Percentiles rank a stretch among this genome's conserved stretches.
phyloP scores from a whole-genome alignment of 2,329 filamentous ascomycete genomes.

The Teratosphaeria pseudoeucalypti region DNA sequence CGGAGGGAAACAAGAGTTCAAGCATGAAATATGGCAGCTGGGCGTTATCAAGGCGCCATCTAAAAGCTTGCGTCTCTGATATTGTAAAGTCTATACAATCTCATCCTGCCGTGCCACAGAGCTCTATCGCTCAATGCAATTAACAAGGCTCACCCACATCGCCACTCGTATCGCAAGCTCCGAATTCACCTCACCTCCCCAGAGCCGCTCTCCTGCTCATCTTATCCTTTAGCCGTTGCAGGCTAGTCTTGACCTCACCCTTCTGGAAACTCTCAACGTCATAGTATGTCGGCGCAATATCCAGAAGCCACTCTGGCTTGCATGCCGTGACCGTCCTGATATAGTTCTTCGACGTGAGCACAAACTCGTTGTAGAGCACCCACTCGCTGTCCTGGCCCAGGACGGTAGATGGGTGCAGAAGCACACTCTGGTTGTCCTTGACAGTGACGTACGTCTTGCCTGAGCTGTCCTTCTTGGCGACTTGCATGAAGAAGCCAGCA shows the following conservation, averaged over 20 bases:
- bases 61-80: no score
- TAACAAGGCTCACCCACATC: neutral
- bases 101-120: neutral
- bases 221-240: slow-evolving; percentile 45
- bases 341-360: slow-evolving; percentile 96
- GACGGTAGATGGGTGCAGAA: slow-evolving; percentile 88
- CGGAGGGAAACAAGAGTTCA: no score
- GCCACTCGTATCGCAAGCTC: neutral
- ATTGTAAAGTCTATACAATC: neutral
- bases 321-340: slow-evolving; percentile 88
- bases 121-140: neutral
- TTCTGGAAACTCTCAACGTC: slow-evolving; percentile 72
- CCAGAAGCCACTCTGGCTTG: slow-evolving; percentile 87
- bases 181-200: neutral
- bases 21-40: no score
- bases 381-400: slow-evolving; percentile 83
- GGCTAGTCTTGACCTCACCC: slow-evolving; percentile 67
- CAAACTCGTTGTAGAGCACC: slow-evolving; percentile 98
- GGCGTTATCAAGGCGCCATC: no score
- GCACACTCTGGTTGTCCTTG: slow-evolving; percentile 89
- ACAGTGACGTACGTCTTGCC: slow-evolving; percentile 91
- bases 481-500: slow-evolving; percentile 98
- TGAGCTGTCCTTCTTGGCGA: slow-evolving; percentile 81
- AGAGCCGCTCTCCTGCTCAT: slow-evolving; percentile 33
- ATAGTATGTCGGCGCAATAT: slow-evolving; percentile 90